A percentile compares a stretch with the other conserved stretches of the same genome.
These are phyloP conservation scores for Naganishia friedmannii DNA, from an alignment of 768 basidiomycete genomes.

Conservation along the genomic window DNA sequence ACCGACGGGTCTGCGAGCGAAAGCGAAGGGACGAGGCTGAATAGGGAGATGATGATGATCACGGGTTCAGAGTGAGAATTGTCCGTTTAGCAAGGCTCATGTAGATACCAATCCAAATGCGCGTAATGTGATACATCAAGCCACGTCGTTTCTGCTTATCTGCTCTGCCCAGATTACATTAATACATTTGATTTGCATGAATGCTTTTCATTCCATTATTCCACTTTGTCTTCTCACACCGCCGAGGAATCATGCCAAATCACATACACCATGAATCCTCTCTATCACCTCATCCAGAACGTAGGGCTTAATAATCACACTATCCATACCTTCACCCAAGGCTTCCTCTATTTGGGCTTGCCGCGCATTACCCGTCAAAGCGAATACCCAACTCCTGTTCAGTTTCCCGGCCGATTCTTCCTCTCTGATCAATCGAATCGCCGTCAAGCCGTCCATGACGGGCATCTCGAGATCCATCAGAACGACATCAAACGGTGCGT, in stretches of 20 bases:
- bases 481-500: constrained; percentile 42
- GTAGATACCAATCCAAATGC: background rate
- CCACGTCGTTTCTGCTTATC: background rate
- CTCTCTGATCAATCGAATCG: constrained; percentile 40
- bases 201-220: background rate
- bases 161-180: constrained; percentile 1
- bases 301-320: constrained; percentile 25
- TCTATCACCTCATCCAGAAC: constrained; percentile 9
- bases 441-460: constrained; percentile 51
- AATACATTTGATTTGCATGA: too few relatives aligned
- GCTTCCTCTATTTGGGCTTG: constrained; percentile 50
- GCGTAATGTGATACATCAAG: background rate
- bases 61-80: background rate
- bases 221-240: background rate
- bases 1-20: background rate
- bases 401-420: constrained; percentile 42
- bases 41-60: constrained; percentile 20
- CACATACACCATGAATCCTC: constrained; percentile 16
- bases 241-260: background rate
- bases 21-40: constrained; percentile 20
- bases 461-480: constrained; percentile 51
- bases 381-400: constrained; percentile 40
- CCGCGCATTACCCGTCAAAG: constrained; percentile 49
- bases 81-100: background rate
- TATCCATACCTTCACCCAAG: constrained; percentile 43